Conservation (phyloP, 1,284 basidiomycete genomes). For the Coniferiporia weirii region DNA sequence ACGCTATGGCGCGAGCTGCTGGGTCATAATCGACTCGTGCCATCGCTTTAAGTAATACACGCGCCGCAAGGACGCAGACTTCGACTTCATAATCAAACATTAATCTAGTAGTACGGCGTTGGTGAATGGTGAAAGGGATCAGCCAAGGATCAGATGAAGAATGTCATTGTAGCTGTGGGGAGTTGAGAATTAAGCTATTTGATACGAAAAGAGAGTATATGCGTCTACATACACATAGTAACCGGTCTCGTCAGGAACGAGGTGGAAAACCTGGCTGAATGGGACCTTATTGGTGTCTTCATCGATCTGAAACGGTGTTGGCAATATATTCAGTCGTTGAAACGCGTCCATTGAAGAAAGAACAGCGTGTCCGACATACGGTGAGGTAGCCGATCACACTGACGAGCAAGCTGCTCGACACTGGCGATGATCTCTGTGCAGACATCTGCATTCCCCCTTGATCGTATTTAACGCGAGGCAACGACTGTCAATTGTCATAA, state of each 20-base stretch:
- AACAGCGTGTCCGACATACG: slow-evolving; percentile 38
- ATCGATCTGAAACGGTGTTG: slow-evolving; percentile 55
- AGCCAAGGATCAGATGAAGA: slow-evolving; percentile 59
- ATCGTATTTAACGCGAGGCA: not conserved
- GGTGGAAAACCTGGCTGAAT: slow-evolving; percentile 90
- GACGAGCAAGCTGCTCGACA: slow-evolving; percentile 69
- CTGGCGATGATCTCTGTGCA: slow-evolving; percentile 77
- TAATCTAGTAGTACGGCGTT: slow-evolving; percentile 2
- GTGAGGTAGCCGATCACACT: slow-evolving; percentile 83
- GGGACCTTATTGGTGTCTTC: slow-evolving; percentile 73
- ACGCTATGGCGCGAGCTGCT: not conserved
- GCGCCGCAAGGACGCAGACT: not conserved
- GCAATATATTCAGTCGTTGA: not conserved
- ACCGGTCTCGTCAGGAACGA: slow-evolving; percentile 69
- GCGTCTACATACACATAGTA: slow-evolving; percentile 76
- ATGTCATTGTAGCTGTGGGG: slow-evolving; percentile 71
- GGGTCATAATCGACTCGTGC: not conserved
- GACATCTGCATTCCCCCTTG: no score
- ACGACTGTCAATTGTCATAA: slow-evolving; percentile 4
- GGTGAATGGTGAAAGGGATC: not conserved
- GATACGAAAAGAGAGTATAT: slow-evolving; percentile 9
- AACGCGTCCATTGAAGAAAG: not conserved
- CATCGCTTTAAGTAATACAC: not conserved
- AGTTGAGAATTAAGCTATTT: not conserved
- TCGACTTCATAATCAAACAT: slow-evolving; percentile 8